These are phyloP conservation scores for Dryas octopetala DNA, from an alignment of 306 rosid species.

Conservation along the genomic window DNA sequence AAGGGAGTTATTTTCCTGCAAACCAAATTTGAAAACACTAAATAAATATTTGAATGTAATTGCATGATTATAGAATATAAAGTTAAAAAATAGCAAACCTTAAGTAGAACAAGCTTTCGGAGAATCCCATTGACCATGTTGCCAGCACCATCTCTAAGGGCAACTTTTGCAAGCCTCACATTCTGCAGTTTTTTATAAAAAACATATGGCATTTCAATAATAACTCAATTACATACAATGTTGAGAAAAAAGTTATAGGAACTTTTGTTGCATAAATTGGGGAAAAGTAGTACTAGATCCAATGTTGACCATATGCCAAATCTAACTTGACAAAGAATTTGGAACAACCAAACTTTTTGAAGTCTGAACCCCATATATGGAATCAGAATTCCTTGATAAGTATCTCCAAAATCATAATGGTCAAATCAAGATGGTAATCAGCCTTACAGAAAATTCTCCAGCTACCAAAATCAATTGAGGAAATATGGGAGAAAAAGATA, in stretches of 20 bases:
- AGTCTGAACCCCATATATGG: slow-evolving; percentile 3
- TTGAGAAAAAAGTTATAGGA: background rate
- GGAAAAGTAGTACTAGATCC: background rate
- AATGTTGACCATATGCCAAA: background rate
- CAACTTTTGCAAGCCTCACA: slow-evolving; percentile 79
- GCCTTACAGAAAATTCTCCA: background rate
- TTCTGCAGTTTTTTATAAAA: slow-evolving; percentile 49
- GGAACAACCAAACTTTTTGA: background rate
- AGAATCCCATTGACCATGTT: slow-evolving; percentile 90
- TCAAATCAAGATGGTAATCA: background rate
- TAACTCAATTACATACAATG: background rate
- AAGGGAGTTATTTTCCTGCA: slow-evolving; percentile 65
- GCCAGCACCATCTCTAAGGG: slow-evolving; percentile 93
- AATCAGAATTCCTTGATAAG: background rate
- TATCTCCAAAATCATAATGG: background rate
- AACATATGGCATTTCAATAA: background rate
- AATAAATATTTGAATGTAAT: slow-evolving; percentile 8
- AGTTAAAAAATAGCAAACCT: slow-evolving; percentile 42
- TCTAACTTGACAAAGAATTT: background rate
- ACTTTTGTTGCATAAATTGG: background rate
- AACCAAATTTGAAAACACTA: slow-evolving; percentile 29
- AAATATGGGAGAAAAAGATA: slow-evolving; percentile 3
- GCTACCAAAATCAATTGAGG: slow-evolving; percentile 2
- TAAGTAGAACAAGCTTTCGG: slow-evolving; percentile 66
- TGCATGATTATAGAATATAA: slow-evolving; percentile 9